phyloP scores from a whole-genome alignment of 441 rosid species.

The Daphne laureola region DNA sequence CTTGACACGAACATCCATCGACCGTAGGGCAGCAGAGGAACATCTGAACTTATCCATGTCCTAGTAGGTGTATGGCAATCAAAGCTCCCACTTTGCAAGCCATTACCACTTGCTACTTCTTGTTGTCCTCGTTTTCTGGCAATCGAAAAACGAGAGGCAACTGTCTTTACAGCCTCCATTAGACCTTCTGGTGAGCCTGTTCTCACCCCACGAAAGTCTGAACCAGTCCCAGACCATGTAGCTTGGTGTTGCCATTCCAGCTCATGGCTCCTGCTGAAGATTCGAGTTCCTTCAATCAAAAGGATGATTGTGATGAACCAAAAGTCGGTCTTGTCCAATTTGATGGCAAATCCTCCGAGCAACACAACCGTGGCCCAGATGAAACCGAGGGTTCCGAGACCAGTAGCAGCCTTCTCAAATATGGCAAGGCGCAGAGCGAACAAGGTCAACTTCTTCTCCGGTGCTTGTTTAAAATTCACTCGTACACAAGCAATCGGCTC shows the following conservation, averaged over 20 bases:
- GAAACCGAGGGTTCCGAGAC: constrained; percentile 82
- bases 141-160: constrained; percentile 21
- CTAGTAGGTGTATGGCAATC: constrained; percentile 30
- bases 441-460: constrained; percentile 78
- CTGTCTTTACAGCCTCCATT: constrained; percentile 20
- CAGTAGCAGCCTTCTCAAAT: constrained; percentile 80
- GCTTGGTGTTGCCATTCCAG: constrained; percentile 94
- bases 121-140: constrained; percentile 18
- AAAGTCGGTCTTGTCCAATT: constrained; percentile 74
- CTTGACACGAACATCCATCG: constrained; percentile 65
- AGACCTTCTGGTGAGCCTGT: constrained; percentile 35
- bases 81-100: constrained; percentile 16
- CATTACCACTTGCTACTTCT: constrained; percentile 14
- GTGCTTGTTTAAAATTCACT: constrained; percentile 30
- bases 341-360: constrained; percentile 85
- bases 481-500: constrained; percentile 26
- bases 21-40: constrained; percentile 66
- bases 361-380: constrained; percentile 98
- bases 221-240: constrained; percentile 80
- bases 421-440: constrained; percentile 83
- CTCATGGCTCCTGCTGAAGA: constrained; percentile 90
- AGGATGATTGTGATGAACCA: constrained; percentile 81
- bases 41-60: constrained; percentile 71
- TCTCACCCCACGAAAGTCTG: constrained; percentile 62
- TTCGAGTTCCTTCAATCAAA: constrained; percentile 77